Conservation (phyloP, 768 basidiomycete species). For the Serendipita sp. region DNA sequence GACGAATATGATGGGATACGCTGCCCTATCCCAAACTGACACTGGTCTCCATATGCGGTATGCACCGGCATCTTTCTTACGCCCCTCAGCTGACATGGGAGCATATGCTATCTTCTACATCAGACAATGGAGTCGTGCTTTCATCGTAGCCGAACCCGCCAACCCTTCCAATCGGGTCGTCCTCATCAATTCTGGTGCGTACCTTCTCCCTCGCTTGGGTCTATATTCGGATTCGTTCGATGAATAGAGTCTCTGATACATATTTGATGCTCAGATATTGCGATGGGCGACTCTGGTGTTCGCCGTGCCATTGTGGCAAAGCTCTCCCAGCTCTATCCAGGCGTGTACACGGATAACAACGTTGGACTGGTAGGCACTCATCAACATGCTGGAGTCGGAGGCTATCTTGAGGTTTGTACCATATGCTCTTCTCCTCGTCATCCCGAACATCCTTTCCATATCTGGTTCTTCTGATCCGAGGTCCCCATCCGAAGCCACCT, state of each 20-base stretch:
- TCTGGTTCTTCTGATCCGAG: too few relatives aligned
- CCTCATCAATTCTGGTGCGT: slow-evolving; percentile 57
- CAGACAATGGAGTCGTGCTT: slow-evolving; percentile 52
- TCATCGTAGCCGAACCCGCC: slow-evolving; percentile 50
- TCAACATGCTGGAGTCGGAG: slow-evolving; percentile 57
- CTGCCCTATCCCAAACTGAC: slow-evolving; percentile 44
- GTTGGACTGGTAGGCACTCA: slow-evolving; percentile 65
- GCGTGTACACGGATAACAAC: slow-evolving; percentile 52
- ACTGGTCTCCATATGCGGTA: slow-evolving; percentile 60
- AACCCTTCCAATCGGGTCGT: slow-evolving; percentile 44
- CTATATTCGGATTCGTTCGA: not conserved
- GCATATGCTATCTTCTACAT: not conserved
- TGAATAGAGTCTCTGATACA: not conserved
- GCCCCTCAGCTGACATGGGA: not conserved
- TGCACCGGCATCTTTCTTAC: not conserved
- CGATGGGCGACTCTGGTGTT: slow-evolving; percentile 66
- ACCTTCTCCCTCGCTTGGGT: not conserved
- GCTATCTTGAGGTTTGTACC: slow-evolving; percentile 36
- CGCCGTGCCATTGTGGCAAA: slow-evolving; percentile 49
- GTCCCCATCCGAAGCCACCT: not conserved
- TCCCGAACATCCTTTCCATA: not conserved
- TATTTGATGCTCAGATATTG: slow-evolving; percentile 36
- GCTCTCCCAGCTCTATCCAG: slow-evolving; percentile 40
- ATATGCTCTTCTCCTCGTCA: not conserved
- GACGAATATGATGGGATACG: slow-evolving; percentile 79